A percentile compares a stretch with the other conserved stretches of the same genome.
Conservation (phyloP, 768 basidiomycete genomes). For the Mycena crocata region DNA sequence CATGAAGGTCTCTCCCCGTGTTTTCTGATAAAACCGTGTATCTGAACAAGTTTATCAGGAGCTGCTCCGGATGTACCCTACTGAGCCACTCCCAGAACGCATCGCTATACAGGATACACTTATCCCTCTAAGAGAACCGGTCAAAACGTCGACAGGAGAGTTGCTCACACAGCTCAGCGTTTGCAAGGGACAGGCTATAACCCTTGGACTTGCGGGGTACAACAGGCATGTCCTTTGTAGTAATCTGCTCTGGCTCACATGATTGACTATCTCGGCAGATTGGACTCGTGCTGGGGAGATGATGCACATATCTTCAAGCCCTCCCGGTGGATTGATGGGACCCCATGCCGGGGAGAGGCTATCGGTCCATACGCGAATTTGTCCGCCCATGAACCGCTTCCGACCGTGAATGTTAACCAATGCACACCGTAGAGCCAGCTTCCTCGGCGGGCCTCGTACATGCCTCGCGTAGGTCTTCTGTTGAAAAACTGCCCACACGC, state of each 20-base stretch:
- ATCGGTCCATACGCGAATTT: constrained; percentile 10
- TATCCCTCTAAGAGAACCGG: background rate
- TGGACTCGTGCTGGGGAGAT: constrained; percentile 3
- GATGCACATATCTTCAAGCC: constrained; percentile 6
- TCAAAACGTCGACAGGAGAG: background rate
- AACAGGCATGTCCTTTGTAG: background rate
- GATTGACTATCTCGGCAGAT: background rate
- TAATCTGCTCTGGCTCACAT: background rate
- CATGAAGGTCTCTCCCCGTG: background rate
- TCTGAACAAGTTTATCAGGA: background rate
- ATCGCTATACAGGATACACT: background rate
- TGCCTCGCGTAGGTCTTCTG: constrained; percentile 15
- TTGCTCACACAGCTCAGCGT: background rate
- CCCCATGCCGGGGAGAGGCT: background rate
- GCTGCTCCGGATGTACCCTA: constrained; percentile 6
- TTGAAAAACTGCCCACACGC: too few species aligned
- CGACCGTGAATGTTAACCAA: background rate
- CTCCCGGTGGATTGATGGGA: constrained; percentile 2
- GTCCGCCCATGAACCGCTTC: background rate
- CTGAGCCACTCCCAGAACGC: background rate
- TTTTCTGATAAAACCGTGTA: background rate
- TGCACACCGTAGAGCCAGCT: background rate
- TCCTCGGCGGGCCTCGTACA: constrained; percentile 18
- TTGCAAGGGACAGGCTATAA: constrained; percentile 2
- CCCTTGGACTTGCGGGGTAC: background rate